Base-by-base conservation (phyloP, 495 filamentous ascomycete genomes). In the Penicillium tannophilum region DNA sequence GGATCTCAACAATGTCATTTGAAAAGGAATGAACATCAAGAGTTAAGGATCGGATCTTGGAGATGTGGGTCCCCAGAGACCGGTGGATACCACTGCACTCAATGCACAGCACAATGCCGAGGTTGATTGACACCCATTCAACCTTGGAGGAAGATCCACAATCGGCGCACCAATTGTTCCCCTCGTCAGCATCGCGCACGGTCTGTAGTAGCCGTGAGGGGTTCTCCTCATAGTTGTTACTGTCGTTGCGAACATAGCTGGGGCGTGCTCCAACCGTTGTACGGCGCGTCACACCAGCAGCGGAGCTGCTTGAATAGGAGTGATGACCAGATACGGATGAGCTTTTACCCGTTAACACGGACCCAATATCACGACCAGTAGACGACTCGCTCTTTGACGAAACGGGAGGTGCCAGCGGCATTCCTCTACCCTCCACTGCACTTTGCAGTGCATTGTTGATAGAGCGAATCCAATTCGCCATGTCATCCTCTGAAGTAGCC, bases 121-220 rank as follows among this genome's bases (percentile, higher is more conserved):
- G 83, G 63, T 99, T 99, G 71, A 99, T 96, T 2, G 93, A 97
- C 41, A 97, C 94, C 94, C 94, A 99, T 71, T 99, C 95, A 17
- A 95, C 91, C 72, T 96, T 97, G 62, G 87, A 83, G 30, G 88
- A 87, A 23, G 92, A 95, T 14, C 90, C 91, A 69, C 94, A 99
- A 68, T 99, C 94, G 23, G 93, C 94, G 72, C 94, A 99, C 85
- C 88, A 90, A 53, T 86, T 89, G 71, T 99, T 99, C 19, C 91
- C 92, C 62, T 96, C 88, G 61, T 98, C 95, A 33, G 88, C 89
- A 39, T 96, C 91, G 43, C 94, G 90, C 26, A 99, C 82, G 52
- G 88, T 82, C 68, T 96, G 90, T 11, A 98, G 82, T 4, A 99
- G 78, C 64, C 87, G 91, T 52, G 90, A 87, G 1, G 91, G 90